Evolutionary conservation across 1,284 basidiomycete genomes (phyloP), one percentile per base, ranked within the genome.

Genomic region (Tilletia setariae): DNA sequence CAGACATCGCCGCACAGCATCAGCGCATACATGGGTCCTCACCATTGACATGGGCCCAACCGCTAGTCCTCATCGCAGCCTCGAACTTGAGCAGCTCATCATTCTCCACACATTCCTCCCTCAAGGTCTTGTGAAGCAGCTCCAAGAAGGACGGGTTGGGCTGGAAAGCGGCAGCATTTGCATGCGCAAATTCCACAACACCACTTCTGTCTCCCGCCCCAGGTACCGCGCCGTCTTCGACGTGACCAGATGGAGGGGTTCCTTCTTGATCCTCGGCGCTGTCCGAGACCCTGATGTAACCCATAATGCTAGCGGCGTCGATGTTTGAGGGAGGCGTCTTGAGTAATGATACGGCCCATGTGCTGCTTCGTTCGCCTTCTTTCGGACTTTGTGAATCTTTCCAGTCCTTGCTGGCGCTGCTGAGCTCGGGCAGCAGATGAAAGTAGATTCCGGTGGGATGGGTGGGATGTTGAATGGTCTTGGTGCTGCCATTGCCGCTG

Each of bases 41-140:
- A 72, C 72, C 75, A 44, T 70, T 75, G 16, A 81, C 51, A 65
- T 82, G 80, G 28, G 77, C 77, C 76, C 76, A 82, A 2, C 80
- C 80, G 35, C 75, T 75, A 53, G 70, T 68, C 11, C 80, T 66
- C 44, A 75, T 72, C 4, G 68, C 51, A 0, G 80, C 80, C 56
- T 82, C 80, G 44, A 77, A 75, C 11, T 71, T 63, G 28, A 82
- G 69, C 56, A 74, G 62, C 13, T 74, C 75, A 63, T 82, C 80
- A 35, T 76, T 43, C 7, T 74, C 68, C 1, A 79, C 74, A 7
- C 74, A 68, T 16, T 78, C 67, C 47, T 69, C 68, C 64, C 76
- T 71, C 35, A 82, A 74, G 19, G 75, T 71, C 6, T 69, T 67
- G 66, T 82, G 80, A 68, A 82, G 67, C 43, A 74, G 68, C 42